phyloP scores from a whole-genome alignment of 2,329 filamentous ascomycete genomes.

The Epichloe scottii region DNA sequence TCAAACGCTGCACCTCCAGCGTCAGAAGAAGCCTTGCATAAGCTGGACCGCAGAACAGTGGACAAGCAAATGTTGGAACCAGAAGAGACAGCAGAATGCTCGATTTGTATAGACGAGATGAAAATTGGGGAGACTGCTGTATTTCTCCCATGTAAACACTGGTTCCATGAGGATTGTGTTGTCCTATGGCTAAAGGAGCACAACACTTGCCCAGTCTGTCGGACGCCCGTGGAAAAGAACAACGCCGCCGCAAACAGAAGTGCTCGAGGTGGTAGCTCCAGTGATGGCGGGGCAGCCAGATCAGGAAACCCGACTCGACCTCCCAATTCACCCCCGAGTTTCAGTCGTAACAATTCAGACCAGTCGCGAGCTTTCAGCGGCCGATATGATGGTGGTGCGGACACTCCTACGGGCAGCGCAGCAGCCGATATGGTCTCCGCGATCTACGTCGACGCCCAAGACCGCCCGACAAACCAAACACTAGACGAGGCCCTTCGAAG shows the following conservation, averaged over 20 bases:
- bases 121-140: conserved; percentile 60
- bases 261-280: background rate
- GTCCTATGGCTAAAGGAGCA: conserved; percentile 77
- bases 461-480: conserved; percentile 14
- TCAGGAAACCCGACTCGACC: background rate
- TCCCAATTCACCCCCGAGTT: background rate
- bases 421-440: conserved; percentile 9
- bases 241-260: conserved; percentile 10
- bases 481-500: conserved; percentile 19
- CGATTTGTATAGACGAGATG: conserved; percentile 87
- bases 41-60: conserved; percentile 58
- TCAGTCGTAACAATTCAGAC: background rate
- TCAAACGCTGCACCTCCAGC: conserved; percentile 76
- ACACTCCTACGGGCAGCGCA: conserved; percentile 4
- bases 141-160: conserved; percentile 76
- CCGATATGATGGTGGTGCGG: background rate
- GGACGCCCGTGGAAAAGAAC: conserved; percentile 40
- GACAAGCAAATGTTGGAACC: conserved; percentile 55
- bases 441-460: conserved; percentile 14
- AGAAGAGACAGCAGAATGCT: conserved; percentile 68
- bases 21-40: conserved; percentile 58
- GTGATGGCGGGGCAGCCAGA: background rate
- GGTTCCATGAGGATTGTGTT: conserved; percentile 82
- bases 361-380: background rate
- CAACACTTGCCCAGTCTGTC: conserved; percentile 81